Conservation (phyloP, 2,329 filamentous ascomycete species). For the Fonsecaea erecta region DNA sequence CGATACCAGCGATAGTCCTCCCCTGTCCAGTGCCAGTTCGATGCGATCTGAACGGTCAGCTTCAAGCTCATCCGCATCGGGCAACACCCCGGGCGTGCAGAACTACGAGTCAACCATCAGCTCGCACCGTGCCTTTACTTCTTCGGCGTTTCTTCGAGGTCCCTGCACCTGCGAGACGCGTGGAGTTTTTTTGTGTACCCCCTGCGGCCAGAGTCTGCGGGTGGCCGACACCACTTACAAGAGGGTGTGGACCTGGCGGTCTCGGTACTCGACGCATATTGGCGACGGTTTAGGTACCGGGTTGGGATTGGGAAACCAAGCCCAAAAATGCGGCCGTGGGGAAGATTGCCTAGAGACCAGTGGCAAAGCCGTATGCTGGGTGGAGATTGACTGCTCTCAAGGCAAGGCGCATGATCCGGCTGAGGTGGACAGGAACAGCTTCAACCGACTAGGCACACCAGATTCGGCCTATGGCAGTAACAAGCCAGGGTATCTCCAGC, state of each 20-base stretch:
- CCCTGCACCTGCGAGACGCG: conserved; percentile 62
- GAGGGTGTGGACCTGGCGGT: conserved; percentile 86
- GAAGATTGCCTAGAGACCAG: conserved; percentile 74
- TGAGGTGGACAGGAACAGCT: conserved; percentile 42
- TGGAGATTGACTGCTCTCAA: conserved; percentile 80
- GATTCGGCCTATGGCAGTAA: conserved; percentile 41
- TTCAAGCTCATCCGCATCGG: conserved; percentile 27
- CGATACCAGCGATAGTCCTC: conserved; percentile 13
- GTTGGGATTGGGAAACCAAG: conserved; percentile 84
- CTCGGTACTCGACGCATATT: conserved; percentile 75
- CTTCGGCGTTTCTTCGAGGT: conserved; percentile 56
- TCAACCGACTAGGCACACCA: conserved; percentile 25
- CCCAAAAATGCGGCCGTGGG: conserved; percentile 84
- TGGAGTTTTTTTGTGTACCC: conserved; percentile 81
- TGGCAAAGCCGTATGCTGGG: conserved; percentile 68
- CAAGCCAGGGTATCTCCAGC: conserved; percentile 74
- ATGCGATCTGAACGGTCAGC: conserved; percentile 32
- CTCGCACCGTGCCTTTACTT: conserved; percentile 45
- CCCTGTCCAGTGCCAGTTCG: conserved; percentile 35
- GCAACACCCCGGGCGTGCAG: conserved; percentile 12
- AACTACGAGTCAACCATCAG: conserved; percentile 6
- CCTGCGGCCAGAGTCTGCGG: conserved; percentile 74
- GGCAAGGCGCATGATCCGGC: conserved; percentile 60
- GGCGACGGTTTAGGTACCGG: conserved; percentile 82
- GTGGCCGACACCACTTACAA: conserved; percentile 63